These are phyloP conservation scores for Cairneyella variabilis DNA, from an alignment of 495 filamentous ascomycete species.

Conservation along the genomic window DNA sequence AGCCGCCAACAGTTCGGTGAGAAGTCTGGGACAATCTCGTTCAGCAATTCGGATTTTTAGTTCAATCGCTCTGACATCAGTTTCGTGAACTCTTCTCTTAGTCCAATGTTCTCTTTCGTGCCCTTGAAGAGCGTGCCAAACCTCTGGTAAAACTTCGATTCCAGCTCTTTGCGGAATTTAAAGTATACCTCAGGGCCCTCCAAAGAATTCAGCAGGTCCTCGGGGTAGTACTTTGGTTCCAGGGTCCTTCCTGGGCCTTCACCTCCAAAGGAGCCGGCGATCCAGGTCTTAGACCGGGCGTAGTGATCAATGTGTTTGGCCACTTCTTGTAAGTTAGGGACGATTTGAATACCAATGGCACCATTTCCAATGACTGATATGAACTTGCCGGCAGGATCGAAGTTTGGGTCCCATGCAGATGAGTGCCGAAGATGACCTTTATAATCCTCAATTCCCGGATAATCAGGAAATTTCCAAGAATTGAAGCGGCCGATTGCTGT, in stretches of 20 bases:
- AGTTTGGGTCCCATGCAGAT: slow-evolving; percentile 45
- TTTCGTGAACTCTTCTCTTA: slow-evolving; percentile 47
- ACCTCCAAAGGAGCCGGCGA: too few relatives aligned
- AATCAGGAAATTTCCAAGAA: slow-evolving; percentile 46
- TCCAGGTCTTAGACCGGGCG: slow-evolving; percentile 51
- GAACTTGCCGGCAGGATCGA: slow-evolving; percentile 45
- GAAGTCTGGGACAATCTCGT: slow-evolving; percentile 52
- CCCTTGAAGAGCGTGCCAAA: slow-evolving; percentile 36
- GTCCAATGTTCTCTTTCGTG: slow-evolving; percentile 43
- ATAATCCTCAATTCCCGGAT: slow-evolving; percentile 43
- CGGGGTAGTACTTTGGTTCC: too few relatives aligned
- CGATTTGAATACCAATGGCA: slow-evolving; percentile 51
- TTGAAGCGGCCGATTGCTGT: too few relatives aligned
- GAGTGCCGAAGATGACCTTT: slow-evolving; percentile 48
- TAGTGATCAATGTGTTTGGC: slow-evolving; percentile 50
- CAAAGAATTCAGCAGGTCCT: too few relatives aligned
- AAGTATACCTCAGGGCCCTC: too few relatives aligned
- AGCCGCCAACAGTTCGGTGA: slow-evolving; percentile 54
- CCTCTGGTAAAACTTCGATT: slow-evolving; percentile 39
- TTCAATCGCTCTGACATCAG: slow-evolving; percentile 43
- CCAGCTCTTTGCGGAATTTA: too few relatives aligned
- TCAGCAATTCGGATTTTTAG: slow-evolving; percentile 44
- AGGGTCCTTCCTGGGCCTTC: too few relatives aligned
- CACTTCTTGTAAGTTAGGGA: slow-evolving; percentile 47
- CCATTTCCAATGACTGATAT: slow-evolving; percentile 57